phyloP scores from a whole-genome alignment of 345 rosid genomes.

The Stellera chamaejasme region DNA sequence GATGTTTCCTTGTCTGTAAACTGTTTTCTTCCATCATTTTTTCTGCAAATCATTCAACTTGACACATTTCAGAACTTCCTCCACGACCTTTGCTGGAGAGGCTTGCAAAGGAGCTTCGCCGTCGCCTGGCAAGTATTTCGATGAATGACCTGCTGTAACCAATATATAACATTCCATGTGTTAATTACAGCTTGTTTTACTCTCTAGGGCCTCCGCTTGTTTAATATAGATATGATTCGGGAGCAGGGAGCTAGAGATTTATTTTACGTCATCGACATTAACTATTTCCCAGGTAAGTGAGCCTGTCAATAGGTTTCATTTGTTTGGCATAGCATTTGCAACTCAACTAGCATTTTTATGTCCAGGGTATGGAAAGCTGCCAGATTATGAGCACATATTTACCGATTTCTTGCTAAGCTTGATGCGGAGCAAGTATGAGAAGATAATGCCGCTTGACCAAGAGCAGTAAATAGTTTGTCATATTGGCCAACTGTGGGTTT shows the following conservation, averaged over 20 bases:
- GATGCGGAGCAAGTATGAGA: conserved; percentile 30
- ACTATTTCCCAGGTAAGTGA: conserved; percentile 85
- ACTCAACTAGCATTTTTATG: conserved; percentile 3
- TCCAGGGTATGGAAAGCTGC: conserved; percentile 89
- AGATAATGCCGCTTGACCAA: conserved; percentile 16
- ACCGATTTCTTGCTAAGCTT: conserved; percentile 67
- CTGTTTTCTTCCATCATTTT: not conserved
- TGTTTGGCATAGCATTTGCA: no score
- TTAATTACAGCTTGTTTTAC: not conserved
- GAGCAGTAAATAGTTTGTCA: conserved; percentile 3
- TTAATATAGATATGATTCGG: conserved; percentile 86
- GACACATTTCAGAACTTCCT: conserved; percentile 62
- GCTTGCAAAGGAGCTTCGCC: conserved; percentile 68
- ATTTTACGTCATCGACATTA: conserved; percentile 86
- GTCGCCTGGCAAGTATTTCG: conserved; percentile 40
- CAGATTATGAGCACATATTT: conserved; percentile 73
- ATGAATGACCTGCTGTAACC: not conserved
- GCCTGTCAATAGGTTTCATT: no score
- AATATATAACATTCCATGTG: no score
- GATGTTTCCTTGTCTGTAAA: not conserved
- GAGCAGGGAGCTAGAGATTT: conserved; percentile 63
- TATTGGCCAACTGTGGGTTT: conserved; percentile 5
- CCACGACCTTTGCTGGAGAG: conserved; percentile 70
- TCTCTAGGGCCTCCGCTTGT: conserved; percentile 64
- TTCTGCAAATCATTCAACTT: conserved; percentile 7